phyloP scores from a whole-genome alignment of 345 rosid genomes.

The Kernera saxatilis region DNA sequence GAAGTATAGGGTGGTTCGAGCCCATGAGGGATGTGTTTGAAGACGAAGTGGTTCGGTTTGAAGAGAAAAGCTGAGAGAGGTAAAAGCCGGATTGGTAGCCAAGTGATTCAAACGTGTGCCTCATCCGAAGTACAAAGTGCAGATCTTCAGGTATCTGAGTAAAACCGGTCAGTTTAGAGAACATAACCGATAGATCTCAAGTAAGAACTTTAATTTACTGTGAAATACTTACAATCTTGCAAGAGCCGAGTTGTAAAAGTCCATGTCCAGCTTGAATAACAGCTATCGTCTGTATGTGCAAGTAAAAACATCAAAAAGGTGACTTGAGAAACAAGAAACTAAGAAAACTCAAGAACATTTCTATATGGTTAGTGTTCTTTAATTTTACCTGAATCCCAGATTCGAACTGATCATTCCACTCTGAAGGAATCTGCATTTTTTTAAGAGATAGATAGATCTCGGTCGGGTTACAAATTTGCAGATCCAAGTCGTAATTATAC shows the following conservation, averaged over 20 bases:
- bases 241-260: constrained; percentile 86
- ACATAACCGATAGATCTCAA: background rate
- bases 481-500: background rate
- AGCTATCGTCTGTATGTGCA: constrained; percentile 70
- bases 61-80: constrained; percentile 84
- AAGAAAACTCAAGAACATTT: background rate
- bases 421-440: constrained; percentile 78
- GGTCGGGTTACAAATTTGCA: background rate
- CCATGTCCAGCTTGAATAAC: constrained; percentile 99
- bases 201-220: background rate
- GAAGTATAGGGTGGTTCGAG: constrained; percentile 48
- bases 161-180: background rate
- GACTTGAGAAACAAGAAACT: constrained; percentile 15
- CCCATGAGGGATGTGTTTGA: constrained; percentile 46
- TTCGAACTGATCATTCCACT: constrained; percentile 98
- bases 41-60: constrained; percentile 49
- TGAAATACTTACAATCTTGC: constrained; percentile 72
- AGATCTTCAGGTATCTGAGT: constrained; percentile 87
- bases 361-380: background rate
- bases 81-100: constrained; percentile 95
- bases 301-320: background rate
- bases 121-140: constrained; percentile 93
- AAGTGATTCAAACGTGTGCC: constrained; percentile 89
- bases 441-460: background rate
- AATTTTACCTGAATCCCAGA: constrained; percentile 84